Evolutionary conservation across 2,329 filamentous ascomycete genomes (phyloP).

Genomic region (Didymella sp.): DNA sequence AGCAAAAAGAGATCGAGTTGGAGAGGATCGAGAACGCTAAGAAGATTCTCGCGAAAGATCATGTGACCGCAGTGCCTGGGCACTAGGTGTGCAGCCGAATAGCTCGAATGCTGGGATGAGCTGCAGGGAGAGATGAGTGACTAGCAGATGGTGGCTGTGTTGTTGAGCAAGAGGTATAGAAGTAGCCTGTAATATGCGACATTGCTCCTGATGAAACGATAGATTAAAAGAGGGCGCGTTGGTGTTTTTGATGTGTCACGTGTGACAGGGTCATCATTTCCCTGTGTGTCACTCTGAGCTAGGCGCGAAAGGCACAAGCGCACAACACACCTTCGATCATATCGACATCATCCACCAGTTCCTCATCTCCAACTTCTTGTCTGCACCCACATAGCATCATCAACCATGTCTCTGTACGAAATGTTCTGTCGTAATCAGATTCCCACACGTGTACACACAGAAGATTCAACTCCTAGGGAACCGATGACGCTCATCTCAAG

Average conservation of each 20-base stretch:
- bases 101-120: not conserved
- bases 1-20: constrained; percentile 33
- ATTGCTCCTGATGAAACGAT: not conserved
- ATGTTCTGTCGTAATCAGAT: not conserved
- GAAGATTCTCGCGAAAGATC: constrained; percentile 18
- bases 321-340: not conserved
- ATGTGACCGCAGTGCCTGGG: constrained; percentile 7
- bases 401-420: not conserved
- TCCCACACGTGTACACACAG: not conserved
- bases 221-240: not conserved
- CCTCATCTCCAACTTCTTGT: too few relatives aligned
- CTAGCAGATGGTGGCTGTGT: too few relatives aligned
- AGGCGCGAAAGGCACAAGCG: not conserved
- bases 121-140: not conserved
- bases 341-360: not conserved
- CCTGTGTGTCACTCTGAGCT: not conserved
- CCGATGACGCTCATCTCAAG: not conserved
- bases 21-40: constrained; percentile 31
- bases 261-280: not conserved
- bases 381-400: not conserved
- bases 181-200: not conserved
- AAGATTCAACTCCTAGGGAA: not conserved
- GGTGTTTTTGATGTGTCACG: not conserved
- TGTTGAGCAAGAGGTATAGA: not conserved
- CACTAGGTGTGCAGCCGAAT: constrained; percentile 4